phyloP scores from a whole-genome alignment of 148 eudicot genomes.

The Fagopyrum tataricum region DNA sequence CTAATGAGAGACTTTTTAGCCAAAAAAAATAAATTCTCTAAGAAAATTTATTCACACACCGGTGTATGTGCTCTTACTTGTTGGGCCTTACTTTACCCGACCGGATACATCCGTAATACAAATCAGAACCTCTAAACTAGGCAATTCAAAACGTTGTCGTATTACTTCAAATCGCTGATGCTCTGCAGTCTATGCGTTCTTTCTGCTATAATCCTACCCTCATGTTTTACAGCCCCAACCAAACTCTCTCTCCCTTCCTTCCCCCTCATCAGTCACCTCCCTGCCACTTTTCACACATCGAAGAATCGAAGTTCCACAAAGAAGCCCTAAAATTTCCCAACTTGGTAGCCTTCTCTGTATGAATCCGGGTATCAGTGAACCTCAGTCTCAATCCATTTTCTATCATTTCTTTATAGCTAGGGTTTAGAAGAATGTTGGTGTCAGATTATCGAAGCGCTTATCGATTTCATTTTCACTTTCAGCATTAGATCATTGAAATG shows the following conservation, averaged over 20 bases:
- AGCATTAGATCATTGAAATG: conserved; percentile 1
- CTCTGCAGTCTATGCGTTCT: too few relatives aligned
- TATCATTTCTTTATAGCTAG: background rate
- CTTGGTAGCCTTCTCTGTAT: background rate
- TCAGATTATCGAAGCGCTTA: background rate
- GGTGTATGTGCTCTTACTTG: too few relatives aligned
- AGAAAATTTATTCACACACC: too few relatives aligned
- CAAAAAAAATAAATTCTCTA: too few relatives aligned
- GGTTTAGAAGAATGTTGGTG: background rate
- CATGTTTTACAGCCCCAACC: background rate
- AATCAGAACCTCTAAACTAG: background rate
- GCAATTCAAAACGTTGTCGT: background rate
- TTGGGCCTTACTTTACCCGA: background rate
- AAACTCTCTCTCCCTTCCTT: background rate
- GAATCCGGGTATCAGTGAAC: background rate
- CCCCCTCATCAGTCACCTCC: background rate
- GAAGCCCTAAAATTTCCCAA: background rate
- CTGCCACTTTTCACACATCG: background rate
- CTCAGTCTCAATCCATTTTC: background rate
- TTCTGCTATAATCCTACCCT: background rate
- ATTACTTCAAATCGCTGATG: background rate
- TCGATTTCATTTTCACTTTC: background rate
- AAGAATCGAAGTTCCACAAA: background rate
- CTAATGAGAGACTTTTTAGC: too few relatives aligned
- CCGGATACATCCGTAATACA: background rate